Conservation (phyloP, 805 yeast species). For the Barnettozyma botsteinii region DNA sequence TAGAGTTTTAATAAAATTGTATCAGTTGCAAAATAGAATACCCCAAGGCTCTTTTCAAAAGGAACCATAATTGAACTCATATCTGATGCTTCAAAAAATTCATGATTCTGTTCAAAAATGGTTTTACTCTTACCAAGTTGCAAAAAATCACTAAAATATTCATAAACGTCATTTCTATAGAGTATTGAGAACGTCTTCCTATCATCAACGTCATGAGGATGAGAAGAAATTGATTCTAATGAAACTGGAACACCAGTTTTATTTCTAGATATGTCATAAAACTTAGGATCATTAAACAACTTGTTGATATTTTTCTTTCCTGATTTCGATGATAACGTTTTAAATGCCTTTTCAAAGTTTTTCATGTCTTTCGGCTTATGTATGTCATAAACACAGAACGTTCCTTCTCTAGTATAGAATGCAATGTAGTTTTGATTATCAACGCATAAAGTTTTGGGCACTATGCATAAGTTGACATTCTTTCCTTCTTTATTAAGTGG, state of each 20-base stretch:
- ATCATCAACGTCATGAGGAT: slow-evolving; percentile 8
- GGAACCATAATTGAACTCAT: slow-evolving; percentile 1
- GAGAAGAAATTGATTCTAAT: slow-evolving; percentile 11
- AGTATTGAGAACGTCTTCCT: slow-evolving; percentile 1
- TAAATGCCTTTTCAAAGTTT: slow-evolving; percentile 15
- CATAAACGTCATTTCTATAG: slow-evolving; percentile 7
- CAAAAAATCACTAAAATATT: slow-evolving; percentile 3
- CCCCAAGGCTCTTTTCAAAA: slow-evolving; percentile 3
- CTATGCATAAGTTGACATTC: slow-evolving; percentile 6
- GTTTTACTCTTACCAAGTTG: neutral
- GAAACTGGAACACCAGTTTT: slow-evolving; percentile 14
- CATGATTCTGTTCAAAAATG: neutral
- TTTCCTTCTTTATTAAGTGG: slow-evolving; percentile 8
- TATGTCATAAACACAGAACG: slow-evolving; percentile 9
- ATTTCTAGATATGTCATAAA: slow-evolving; percentile 12
- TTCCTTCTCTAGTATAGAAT: slow-evolving; percentile 17
- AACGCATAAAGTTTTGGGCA: slow-evolving; percentile 13
- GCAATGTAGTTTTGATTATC: slow-evolving; percentile 12
- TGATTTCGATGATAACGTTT: neutral
- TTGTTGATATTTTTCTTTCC: slow-evolving; percentile 2
- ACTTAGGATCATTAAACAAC: slow-evolving; percentile 13
- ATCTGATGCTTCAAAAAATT: neutral
- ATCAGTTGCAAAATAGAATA: slow-evolving; percentile 1
- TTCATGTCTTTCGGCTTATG: slow-evolving; percentile 10
- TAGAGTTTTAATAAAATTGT: neutral